These are phyloP conservation scores for Claviceps digitariae DNA, from an alignment of 2,329 filamentous ascomycete species.

Conservation along the genomic window DNA sequence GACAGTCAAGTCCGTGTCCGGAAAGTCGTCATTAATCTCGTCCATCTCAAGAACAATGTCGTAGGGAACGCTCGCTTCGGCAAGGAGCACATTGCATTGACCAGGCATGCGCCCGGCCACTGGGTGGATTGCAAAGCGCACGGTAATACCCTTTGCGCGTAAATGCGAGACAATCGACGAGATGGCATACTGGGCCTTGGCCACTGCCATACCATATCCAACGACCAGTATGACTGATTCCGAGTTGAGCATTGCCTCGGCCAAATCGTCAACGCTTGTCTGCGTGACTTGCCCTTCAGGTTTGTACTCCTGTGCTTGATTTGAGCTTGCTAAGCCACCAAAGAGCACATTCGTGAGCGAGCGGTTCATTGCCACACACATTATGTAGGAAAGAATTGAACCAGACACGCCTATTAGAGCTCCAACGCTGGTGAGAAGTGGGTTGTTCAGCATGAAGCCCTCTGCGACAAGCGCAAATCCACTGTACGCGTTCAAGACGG, in stretches of 20 bases:
- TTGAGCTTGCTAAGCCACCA: slow-evolving; percentile 50
- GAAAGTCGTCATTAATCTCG: slow-evolving; percentile 88
- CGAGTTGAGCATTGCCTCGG: slow-evolving; percentile 59
- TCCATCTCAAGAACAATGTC: slow-evolving; percentile 94
- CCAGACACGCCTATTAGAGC: slow-evolving; percentile 80
- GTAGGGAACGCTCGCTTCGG: slow-evolving; percentile 78
- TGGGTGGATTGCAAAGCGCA: slow-evolving; percentile 81
- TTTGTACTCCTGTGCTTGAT: slow-evolving; percentile 49
- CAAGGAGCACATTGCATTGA: slow-evolving; percentile 81
- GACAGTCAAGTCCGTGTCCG: slow-evolving; percentile 71
- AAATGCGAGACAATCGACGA: slow-evolving; percentile 66
- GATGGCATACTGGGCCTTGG: slow-evolving; percentile 85
- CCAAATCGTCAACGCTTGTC: slow-evolving; percentile 67
- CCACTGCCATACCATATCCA: slow-evolving; percentile 88
- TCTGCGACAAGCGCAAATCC: slow-evolving; percentile 84
- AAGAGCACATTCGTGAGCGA: slow-evolving; percentile 83
- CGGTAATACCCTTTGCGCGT: slow-evolving; percentile 62
- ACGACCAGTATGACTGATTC: slow-evolving; percentile 84
- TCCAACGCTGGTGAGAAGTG: slow-evolving; percentile 71
- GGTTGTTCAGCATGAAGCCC: slow-evolving; percentile 83
- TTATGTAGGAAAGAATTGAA: slow-evolving; percentile 77
- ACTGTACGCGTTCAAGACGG: slow-evolving; percentile 80
- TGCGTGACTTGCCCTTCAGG: slow-evolving; percentile 69
- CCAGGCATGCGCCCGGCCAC: slow-evolving; percentile 88
- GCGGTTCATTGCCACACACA: slow-evolving; percentile 84